Percentiles rank a stretch among this genome's conserved stretches.
phyloP scores from a whole-genome alignment of 2,329 filamentous ascomycete genomes.

The Trichoderma sp. region DNA sequence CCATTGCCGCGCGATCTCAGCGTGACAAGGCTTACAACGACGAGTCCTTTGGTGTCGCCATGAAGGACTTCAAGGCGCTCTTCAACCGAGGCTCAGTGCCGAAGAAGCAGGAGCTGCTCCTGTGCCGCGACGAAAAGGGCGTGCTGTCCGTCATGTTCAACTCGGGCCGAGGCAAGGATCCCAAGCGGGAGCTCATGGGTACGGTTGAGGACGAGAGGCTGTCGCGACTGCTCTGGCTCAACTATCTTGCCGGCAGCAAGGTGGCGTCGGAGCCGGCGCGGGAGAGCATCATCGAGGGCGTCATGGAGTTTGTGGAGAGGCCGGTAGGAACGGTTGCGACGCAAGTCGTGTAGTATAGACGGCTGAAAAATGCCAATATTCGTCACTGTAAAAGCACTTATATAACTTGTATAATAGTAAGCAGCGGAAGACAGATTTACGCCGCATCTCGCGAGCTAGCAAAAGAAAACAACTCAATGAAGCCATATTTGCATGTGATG shows the following conservation, averaged over 20 bases:
- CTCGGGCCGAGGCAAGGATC: slow-evolving; percentile 52
- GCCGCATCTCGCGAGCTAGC: background rate
- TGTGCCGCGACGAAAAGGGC: slow-evolving; percentile 67
- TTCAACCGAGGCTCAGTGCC: slow-evolving; percentile 79
- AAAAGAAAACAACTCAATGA: slow-evolving; percentile 1
- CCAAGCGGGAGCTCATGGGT: slow-evolving; percentile 60
- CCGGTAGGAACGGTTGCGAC: slow-evolving; percentile 84
- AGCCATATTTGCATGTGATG: background rate
- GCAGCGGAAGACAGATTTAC: background rate
- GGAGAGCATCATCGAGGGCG: slow-evolving; percentile 78
- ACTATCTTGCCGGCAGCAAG: slow-evolving; percentile 82
- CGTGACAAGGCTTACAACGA: slow-evolving; percentile 58
- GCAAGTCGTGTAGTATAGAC: slow-evolving; percentile 57
- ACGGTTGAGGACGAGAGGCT: slow-evolving; percentile 75
- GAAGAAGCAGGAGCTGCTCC: slow-evolving; percentile 73
- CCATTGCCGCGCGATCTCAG: slow-evolving; percentile 71
- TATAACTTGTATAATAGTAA: background rate
- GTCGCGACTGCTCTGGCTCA: slow-evolving; percentile 79
- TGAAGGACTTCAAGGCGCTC: slow-evolving; percentile 76
- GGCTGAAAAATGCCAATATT: background rate
- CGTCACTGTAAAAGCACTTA: background rate
- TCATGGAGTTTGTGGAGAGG: slow-evolving; percentile 83
- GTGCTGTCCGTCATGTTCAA: slow-evolving; percentile 67
- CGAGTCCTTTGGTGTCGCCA: slow-evolving; percentile 70
- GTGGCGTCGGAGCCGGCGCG: slow-evolving; percentile 83